Base-by-base conservation (phyloP, 202 grass and related monocot species). In the Saccharum hybrid region DNA sequence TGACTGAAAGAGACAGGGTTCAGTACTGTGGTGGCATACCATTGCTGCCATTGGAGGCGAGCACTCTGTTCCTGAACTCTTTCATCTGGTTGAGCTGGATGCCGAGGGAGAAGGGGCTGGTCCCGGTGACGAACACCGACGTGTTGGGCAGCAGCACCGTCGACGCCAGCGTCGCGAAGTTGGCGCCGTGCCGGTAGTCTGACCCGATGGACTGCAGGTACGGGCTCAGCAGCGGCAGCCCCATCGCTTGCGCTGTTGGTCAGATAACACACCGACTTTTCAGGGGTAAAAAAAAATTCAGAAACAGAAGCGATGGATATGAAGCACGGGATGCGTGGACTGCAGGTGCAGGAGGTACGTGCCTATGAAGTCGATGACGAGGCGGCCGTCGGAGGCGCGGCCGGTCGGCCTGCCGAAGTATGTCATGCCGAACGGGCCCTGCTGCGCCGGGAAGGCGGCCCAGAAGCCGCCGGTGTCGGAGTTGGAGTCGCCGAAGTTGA, bases 401-500 rank as follows among this genome's bases (percentile, higher is more conserved):
- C 90, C 94, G 30, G 84, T 45, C 2, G 90, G 88, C 5, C 40
- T 38, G 63, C 63, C 41, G 69, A 97, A 97, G 60, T 90, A 91
- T 39, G 92, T 97, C 86, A 92, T 86, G 16, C 90, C 92, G 67
- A 92, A 94, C 13, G 92, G 92, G 2, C 80, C 62, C 6, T 9
- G 67, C 73, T 93, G 87, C n/a, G 82, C 89, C 16, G 87, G 94
- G 76, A 97, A 97, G 10, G 94, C 91, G 16, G 94, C 94, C 86
- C 82, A 97, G 84, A 97, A 97, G 39, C 94, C 89, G 0, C 94
- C 94, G 11, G 94, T 97, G 71, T 97, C 94, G 41, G 89, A 94
- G 77, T 97, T 97, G 41, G 94, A 97, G 72, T 97, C 94, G 26
- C 91, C 94, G 36, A 97, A 97, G 94, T 94, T 97, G 89, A 97